These are phyloP conservation scores for Zygosaccharomyces bisporus DNA, from an alignment of 805 yeast species.

Conservation along the genomic window DNA sequence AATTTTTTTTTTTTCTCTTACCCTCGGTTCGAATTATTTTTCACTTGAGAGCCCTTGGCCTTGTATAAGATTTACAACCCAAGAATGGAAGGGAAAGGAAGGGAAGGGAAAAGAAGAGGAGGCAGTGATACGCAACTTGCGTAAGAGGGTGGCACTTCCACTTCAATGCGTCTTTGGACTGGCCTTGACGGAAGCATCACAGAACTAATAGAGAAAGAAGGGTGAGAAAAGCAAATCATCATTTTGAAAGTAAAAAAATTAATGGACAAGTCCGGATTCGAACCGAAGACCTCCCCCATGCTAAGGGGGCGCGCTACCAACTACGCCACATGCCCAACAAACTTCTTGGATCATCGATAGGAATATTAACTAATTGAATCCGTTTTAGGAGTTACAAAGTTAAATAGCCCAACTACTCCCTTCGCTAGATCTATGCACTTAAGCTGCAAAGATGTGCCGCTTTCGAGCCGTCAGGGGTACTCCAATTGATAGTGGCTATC, in stretches of 20 bases:
- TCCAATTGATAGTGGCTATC: too few species aligned
- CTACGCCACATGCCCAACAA: slow-evolving; percentile 10
- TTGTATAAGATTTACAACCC: too few species aligned
- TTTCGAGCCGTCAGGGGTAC: too few species aligned
- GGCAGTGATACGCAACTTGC: background rate
- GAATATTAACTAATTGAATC: too few species aligned
- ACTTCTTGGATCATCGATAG: too few species aligned
- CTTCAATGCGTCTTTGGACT: too few species aligned
- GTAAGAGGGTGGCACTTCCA: background rate
- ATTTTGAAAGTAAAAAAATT: background rate
- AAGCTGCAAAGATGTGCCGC: too few species aligned
- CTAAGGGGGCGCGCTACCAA: slow-evolving; percentile 13
- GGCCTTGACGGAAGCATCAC: too few species aligned
- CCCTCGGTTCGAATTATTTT: background rate
- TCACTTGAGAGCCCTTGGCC: background rate
- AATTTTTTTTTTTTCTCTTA: background rate
- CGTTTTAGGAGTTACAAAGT: background rate
- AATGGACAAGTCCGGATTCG: slow-evolving; percentile 11
- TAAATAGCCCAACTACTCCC: background rate
- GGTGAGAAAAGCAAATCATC: too few species aligned
- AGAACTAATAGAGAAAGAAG: too few species aligned
- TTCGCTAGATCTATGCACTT: too few species aligned
- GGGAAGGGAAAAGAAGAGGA: background rate
- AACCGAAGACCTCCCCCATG: slow-evolving; percentile 12
- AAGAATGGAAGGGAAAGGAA: background rate